A percentile compares a stretch with the other conserved stretches of the same genome.
Conservation (phyloP, 2,329 filamentous ascomycete species). For the Venturia carpophila region DNA sequence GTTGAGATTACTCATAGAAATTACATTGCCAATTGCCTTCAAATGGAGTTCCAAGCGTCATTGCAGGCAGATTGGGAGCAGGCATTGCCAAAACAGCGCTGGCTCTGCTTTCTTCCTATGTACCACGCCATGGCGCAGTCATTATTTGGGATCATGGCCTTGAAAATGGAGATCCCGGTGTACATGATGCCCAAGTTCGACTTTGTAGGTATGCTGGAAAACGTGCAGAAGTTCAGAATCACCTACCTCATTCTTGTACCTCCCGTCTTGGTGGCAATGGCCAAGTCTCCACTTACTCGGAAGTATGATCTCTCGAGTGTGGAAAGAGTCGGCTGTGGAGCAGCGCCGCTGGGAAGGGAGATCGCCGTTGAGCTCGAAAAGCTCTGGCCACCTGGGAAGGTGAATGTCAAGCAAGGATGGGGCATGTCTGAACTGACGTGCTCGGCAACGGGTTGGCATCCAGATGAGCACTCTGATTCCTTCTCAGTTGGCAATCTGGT, state of each 20-base stretch:
- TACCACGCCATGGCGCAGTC: slow-evolving; percentile 61
- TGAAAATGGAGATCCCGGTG: slow-evolving; percentile 53
- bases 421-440: slow-evolving; percentile 72
- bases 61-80: slow-evolving; percentile 39
- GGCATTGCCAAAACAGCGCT: slow-evolving; percentile 21
- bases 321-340: slow-evolving; percentile 53
- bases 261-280: slow-evolving; percentile 64
- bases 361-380: slow-evolving; percentile 46
- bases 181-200: slow-evolving; percentile 77
- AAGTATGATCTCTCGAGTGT: slow-evolving; percentile 63
- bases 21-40: slow-evolving; percentile 62
- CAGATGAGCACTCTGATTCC: slow-evolving; percentile 37
- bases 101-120: slow-evolving; percentile 66
- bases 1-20: slow-evolving; percentile 74
- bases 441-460: slow-evolving; percentile 57
- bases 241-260: slow-evolving; percentile 62
- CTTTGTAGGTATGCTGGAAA: slow-evolving; percentile 61
- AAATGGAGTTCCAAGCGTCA: slow-evolving; percentile 40
- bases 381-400: slow-evolving; percentile 42
- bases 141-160: slow-evolving; percentile 54
- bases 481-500: slow-evolving; percentile 57
- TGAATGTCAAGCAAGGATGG: slow-evolving; percentile 65
- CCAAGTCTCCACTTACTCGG: slow-evolving; percentile 59
- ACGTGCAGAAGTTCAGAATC: slow-evolving; percentile 61
- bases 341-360: slow-evolving; percentile 52